phyloP scores from a whole-genome alignment of 139 green algal genomes.

The Coccomyxa sp. region DNA sequence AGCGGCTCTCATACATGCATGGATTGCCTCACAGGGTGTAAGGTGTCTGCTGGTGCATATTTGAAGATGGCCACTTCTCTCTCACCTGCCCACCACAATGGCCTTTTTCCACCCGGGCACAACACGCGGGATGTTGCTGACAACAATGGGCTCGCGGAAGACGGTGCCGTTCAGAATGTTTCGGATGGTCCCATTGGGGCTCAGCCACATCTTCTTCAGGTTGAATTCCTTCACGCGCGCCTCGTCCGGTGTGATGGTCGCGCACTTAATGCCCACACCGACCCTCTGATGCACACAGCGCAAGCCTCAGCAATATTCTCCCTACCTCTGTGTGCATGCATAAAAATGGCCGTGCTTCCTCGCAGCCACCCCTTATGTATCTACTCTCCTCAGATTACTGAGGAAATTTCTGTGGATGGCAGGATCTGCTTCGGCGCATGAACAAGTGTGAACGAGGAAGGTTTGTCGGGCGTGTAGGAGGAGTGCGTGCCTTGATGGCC shows the following conservation, averaged over 20 bases:
- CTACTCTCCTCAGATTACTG: neutral
- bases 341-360: neutral
- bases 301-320: neutral
- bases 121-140: slow-evolving; percentile 87
- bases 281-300: slow-evolving; percentile 46
- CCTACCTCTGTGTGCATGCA: neutral
- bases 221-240: slow-evolving; percentile 90
- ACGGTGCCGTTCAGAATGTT: slow-evolving; percentile 83
- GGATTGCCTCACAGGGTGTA: no score
- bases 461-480: neutral
- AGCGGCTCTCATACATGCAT: no score
- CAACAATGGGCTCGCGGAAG: slow-evolving; percentile 95
- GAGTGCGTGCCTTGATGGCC: slow-evolving; percentile 56
- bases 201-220: slow-evolving; percentile 93
- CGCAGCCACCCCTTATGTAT: neutral
- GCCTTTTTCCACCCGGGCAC: slow-evolving; percentile 88
- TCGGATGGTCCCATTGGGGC: slow-evolving; percentile 85
- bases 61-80: neutral
- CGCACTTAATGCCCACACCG: slow-evolving; percentile 96
- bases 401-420: neutral
- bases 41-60: no score
- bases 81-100: slow-evolving; percentile 85
- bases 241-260: slow-evolving; percentile 97
- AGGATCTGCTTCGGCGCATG: neutral
- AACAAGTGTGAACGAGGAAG: neutral